Evolutionary conservation across 345 rosid genomes (phyloP).

Genomic region (Turnera subulata): DNA sequence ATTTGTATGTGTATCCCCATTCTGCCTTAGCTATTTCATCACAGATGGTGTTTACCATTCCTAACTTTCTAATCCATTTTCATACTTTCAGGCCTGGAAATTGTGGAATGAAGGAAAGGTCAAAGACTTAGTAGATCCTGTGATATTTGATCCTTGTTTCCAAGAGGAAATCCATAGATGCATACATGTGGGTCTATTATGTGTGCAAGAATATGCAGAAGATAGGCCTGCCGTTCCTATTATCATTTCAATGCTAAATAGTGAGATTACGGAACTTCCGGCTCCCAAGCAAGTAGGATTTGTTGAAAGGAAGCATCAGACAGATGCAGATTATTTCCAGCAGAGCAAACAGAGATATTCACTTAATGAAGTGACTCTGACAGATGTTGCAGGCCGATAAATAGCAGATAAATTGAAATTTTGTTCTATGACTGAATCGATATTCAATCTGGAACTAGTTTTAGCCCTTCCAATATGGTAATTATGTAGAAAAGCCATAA

Average conservation of each 20-base stretch:
- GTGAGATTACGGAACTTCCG: conserved; percentile 12
- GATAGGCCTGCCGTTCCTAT: conserved; percentile 11
- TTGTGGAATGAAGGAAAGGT: conserved; percentile 16
- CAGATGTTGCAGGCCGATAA: conserved; percentile 5
- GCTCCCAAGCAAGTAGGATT: conserved; percentile 11
- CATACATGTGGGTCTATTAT: conserved; percentile 24
- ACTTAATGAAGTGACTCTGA: conserved; percentile 1
- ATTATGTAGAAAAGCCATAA: too few species aligned
- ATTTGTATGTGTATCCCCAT: conserved; percentile 1
- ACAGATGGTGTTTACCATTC: too few species aligned
- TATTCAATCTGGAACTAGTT: too few species aligned
- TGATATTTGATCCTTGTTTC: background rate
- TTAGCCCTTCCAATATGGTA: too few species aligned
- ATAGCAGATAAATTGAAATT: background rate
- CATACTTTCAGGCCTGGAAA: conserved; percentile 20
- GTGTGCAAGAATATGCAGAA: conserved; percentile 25
- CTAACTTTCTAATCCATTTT: background rate
- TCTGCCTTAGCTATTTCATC: too few species aligned
- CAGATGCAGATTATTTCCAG: background rate
- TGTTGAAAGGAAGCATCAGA: background rate
- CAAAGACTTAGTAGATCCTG: background rate
- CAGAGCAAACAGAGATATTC: conserved; percentile 1
- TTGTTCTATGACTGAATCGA: too few species aligned
- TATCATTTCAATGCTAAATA: conserved; percentile 11
- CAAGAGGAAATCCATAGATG: background rate